Evolutionary conservation across 75 land plant species (phyloP).

Genomic region (Pseudotsuga menziesii): DNA sequence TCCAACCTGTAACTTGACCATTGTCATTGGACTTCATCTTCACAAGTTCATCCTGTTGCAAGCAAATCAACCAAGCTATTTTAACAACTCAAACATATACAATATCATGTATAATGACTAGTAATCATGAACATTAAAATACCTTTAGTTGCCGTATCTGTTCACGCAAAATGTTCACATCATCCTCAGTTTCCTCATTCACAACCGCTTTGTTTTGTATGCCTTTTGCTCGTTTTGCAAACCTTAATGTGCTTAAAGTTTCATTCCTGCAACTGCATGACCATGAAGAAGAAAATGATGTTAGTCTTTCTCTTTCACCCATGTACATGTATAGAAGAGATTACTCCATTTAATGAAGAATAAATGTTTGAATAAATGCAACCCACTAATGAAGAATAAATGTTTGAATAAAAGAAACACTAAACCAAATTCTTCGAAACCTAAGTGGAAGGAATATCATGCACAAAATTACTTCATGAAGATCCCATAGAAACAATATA

Average conservation of each 20-base stretch:
- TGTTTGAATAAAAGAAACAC: too few relatives aligned
- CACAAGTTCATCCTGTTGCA: conserved; percentile 80
- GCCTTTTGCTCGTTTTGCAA: conserved; percentile 97
- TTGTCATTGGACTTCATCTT: conserved; percentile 69
- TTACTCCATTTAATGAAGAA: too few relatives aligned
- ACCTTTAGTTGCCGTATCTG: conserved; percentile 92
- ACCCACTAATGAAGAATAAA: too few relatives aligned
- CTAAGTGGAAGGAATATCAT: too few relatives aligned
- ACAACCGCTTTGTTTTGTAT: conserved; percentile 93
- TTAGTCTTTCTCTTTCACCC: neutral
- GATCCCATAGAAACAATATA: too few relatives aligned
- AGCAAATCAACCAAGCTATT: neutral
- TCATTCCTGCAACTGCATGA: conserved; percentile 85
- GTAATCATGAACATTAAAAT: neutral
- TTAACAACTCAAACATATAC: neutral
- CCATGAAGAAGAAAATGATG: neutral
- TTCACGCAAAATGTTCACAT: conserved; percentile 81
- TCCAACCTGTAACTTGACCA: conserved; percentile 50
- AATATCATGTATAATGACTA: conserved; percentile 10
- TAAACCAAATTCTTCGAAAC: too few relatives aligned
- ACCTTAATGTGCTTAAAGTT: conserved; percentile 84
- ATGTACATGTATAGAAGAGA: too few relatives aligned
- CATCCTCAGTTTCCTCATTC: conserved; percentile 86
- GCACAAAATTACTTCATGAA: too few relatives aligned
- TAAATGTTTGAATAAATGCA: too few relatives aligned